These are phyloP conservation scores for Kondoa malvinella DNA, from an alignment of 768 basidiomycete species.

Conservation along the genomic window DNA sequence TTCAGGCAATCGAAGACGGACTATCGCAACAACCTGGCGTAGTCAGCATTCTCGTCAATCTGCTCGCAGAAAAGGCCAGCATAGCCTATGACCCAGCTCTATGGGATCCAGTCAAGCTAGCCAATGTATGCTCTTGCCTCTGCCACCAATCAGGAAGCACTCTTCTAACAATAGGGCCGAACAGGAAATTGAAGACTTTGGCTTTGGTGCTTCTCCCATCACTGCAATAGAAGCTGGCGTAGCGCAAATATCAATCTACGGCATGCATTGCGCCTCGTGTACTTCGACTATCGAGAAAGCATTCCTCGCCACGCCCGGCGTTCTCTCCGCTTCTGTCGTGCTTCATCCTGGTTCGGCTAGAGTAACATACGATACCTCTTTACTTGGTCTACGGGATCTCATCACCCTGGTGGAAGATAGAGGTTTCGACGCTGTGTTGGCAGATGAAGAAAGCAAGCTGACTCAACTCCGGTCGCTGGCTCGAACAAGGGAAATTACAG, in stretches of 20 bases:
- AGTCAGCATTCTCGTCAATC: slow-evolving; percentile 72
- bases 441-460: slow-evolving; percentile 51
- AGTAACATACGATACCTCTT: slow-evolving; percentile 52
- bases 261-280: slow-evolving; percentile 48
- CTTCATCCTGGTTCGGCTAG: slow-evolving; percentile 44
- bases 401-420: slow-evolving; percentile 72
- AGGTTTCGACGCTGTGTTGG: slow-evolving; percentile 76
- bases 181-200: slow-evolving; percentile 82
- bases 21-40: slow-evolving; percentile 76
- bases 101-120: slow-evolving; percentile 70
- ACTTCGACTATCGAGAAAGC: slow-evolving; percentile 42
- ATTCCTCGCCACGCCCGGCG: slow-evolving; percentile 53
- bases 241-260: slow-evolving; percentile 49
- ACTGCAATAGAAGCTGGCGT: slow-evolving; percentile 48
- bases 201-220: slow-evolving; percentile 71
- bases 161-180: slow-evolving; percentile 4
- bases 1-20: slow-evolving; percentile 67
- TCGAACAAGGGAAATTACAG: slow-evolving; percentile 73
- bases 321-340: slow-evolving; percentile 53
- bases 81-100: slow-evolving; percentile 66
- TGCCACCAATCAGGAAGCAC: background rate
- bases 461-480: slow-evolving; percentile 73
- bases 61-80: slow-evolving; percentile 84
- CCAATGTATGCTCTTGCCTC: slow-evolving; percentile 42
- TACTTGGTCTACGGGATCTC: slow-evolving; percentile 68